phyloP scores from a whole-genome alignment of 2,329 filamentous ascomycete genomes.

The Trichoderma brevicompactum region DNA sequence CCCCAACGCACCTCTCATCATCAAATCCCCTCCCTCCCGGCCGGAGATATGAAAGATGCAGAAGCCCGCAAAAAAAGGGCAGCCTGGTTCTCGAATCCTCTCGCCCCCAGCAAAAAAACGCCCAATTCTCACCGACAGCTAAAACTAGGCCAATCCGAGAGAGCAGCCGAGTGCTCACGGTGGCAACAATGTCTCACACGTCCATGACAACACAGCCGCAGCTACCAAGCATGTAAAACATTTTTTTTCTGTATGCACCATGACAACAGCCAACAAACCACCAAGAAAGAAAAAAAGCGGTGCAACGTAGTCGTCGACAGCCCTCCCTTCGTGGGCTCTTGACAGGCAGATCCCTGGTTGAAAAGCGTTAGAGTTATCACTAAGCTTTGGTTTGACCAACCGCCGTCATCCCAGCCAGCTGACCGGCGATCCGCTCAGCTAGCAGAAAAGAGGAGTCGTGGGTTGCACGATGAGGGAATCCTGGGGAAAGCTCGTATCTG shows the following conservation, averaged over 20 bases:
- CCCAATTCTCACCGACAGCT: constrained; percentile 1
- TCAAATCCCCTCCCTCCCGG: not conserved
- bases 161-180: not conserved
- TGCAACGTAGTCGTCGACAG: not conserved
- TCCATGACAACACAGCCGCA: constrained; percentile 9
- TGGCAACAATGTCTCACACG: constrained; percentile 23
- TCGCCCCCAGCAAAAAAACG: not conserved
- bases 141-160: not conserved
- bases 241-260: not conserved
- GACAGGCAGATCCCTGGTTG: constrained; percentile 15
- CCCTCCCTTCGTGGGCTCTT: not conserved
- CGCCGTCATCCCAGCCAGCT: constrained; percentile 1
- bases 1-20: constrained; percentile 9
- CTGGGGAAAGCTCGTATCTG: constrained; percentile 7
- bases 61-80: not conserved
- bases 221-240: not conserved
- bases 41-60: not conserved
- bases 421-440: constrained; percentile 27
- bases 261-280: not conserved
- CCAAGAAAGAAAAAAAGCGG: not conserved
- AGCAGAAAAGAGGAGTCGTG: not conserved
- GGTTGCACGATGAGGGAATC: not conserved
- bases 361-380: constrained; percentile 9
- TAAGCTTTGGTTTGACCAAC: not conserved
- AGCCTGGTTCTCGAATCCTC: constrained; percentile 1